Conservation (phyloP, 1,139 yeast genomes). For the Yamadazyma dendronema region DNA sequence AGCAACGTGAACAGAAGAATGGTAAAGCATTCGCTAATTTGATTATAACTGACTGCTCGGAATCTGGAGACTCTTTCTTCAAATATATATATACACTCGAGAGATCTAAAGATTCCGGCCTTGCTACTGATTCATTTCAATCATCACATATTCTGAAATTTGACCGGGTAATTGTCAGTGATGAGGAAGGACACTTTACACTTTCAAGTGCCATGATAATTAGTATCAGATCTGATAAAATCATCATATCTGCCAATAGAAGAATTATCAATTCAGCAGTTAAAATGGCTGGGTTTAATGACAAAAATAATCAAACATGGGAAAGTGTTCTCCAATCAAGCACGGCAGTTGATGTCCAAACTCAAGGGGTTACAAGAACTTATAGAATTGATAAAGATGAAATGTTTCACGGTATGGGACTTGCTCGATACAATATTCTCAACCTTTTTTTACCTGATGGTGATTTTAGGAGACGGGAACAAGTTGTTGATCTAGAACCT, state of each 20-base stretch:
- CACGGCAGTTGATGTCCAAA: not conserved
- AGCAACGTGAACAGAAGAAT: conserved; percentile 54
- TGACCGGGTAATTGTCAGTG: conserved; percentile 72
- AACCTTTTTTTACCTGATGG: conserved; percentile 61
- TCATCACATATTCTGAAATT: conserved; percentile 45
- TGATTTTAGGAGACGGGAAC: conserved; percentile 49
- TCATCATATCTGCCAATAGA: conserved; percentile 49
- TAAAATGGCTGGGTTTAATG: conserved; percentile 41
- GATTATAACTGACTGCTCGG: conserved; percentile 31
- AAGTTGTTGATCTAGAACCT: conserved; percentile 57
- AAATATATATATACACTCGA: conserved; percentile 44
- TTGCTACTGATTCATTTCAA: conserved; percentile 21
- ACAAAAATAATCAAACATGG: conserved; percentile 15
- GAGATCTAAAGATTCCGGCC: conserved; percentile 21
- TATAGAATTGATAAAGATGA: conserved; percentile 83
- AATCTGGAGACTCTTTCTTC: conserved; percentile 17
- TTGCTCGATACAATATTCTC: conserved; percentile 74
- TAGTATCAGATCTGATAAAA: conserved; percentile 33
- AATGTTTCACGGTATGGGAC: conserved; percentile 68
- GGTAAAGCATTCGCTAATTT: conserved; percentile 62
- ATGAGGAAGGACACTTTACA: conserved; percentile 76
- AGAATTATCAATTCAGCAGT: conserved; percentile 48
- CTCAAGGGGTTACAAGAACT: conserved; percentile 12
- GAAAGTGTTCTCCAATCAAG: conserved; percentile 10
- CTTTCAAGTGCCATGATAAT: conserved; percentile 62